Conservation (phyloP, 108 stramenopile genomes). For the Skeletonema marinoi region DNA sequence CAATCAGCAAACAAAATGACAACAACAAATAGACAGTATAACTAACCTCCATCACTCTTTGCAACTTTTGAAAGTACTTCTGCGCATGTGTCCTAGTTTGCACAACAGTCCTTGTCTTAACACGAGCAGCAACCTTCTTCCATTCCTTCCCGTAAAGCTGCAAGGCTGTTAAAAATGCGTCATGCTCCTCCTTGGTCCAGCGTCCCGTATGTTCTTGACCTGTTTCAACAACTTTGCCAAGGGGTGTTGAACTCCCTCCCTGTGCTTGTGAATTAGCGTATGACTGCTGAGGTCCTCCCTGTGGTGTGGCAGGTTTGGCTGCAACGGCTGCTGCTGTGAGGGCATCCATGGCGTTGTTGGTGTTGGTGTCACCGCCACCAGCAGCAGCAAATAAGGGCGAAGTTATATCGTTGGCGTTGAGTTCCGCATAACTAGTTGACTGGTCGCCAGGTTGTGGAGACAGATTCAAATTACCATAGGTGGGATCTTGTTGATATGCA, state of each 20-base stretch:
- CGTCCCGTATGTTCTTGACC: constrained; percentile 86
- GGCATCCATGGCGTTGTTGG: constrained; percentile 3
- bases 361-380: not conserved
- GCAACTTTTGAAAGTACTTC: constrained; percentile 98
- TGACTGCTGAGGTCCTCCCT: not conserved
- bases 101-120: constrained; percentile 96
- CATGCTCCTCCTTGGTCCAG: constrained; percentile 93
- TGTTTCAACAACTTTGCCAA: constrained; percentile 71
- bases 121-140: constrained; percentile 91
- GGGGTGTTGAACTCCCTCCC: constrained; percentile 14
- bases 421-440: not conserved
- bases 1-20: not conserved
- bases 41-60: constrained; percentile 62
- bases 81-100: constrained; percentile 99
- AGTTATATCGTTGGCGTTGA: not conserved
- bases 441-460: not conserved
- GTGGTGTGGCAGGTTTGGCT: constrained; percentile 9
- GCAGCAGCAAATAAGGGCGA: not conserved
- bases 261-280: not conserved
- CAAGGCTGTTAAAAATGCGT: constrained; percentile 86
- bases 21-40: not conserved
- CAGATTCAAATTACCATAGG: not conserved
- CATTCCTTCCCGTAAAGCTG: constrained; percentile 93
- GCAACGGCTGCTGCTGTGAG: constrained; percentile 5
- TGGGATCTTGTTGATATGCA: not conserved